Evolutionary conservation across 1,284 basidiomycete genomes (phyloP), one percentile per base, ranked within the genome.

Genomic region (Sanghuangporus sanghuang): DNA sequence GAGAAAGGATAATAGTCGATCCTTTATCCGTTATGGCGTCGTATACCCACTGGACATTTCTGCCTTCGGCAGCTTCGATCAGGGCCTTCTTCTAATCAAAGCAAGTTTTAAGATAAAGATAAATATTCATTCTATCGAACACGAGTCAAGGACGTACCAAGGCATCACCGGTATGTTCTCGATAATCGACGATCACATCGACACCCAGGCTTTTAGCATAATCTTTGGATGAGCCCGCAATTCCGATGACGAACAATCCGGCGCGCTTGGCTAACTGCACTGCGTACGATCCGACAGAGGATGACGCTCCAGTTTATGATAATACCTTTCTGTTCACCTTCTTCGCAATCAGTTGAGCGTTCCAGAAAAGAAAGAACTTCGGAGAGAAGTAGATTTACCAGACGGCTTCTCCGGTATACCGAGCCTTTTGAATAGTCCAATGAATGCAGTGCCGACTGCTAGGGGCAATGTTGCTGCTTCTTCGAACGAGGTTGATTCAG

Each of bases 251-350:
- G 32, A 68, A 63, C 57, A 68, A 54, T 8, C 61, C 66, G 2
- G 66, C 59, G 14, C 66, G 66, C 62, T 73, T 73, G 48, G 73
- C 71, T 9, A 76, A 69, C 65, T 76, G 75, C 12, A 69, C 67
- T 1, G 69, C 74, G 63, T 70, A 76, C 9, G 69, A 68, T 5
- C 75, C 75, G 27, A 76, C 74, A 6, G 71, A 71, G 0, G 73
- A 71, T 23, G 70, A 68, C 0, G 73, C 75, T 8, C 75, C 75
- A n/a, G 66, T 72, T 74, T 18, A 76, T 67, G 39, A 75, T 67
- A n/a, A 76, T 63, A 0, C 67, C 67, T 39, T 67, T 46, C 48
- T 50, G 57, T 3, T 46, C 44, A 27, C 48, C 57, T 59, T n/a
- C 39, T 12, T 35, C 53, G n/a, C 12, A 54, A n/a, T 3, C 9